Conservation (phyloP, 768 basidiomycete species). For the Boletus sp. region DNA sequence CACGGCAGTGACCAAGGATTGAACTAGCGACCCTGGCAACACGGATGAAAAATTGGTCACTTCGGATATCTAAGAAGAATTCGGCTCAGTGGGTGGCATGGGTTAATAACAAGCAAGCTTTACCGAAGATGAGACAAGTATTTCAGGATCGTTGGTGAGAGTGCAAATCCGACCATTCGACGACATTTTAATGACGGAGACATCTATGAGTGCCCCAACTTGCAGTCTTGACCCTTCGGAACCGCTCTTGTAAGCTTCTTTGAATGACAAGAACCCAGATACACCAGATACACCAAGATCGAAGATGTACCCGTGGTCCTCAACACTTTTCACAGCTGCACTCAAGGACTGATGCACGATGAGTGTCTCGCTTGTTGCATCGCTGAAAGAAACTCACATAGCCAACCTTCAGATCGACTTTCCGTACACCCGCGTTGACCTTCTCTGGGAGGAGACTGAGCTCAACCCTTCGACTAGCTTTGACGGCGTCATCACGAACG, state of each 20-base stretch:
- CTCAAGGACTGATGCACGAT: constrained; percentile 56
- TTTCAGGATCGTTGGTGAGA: constrained; percentile 53
- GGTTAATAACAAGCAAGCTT: constrained; percentile 22
- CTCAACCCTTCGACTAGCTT: constrained; percentile 76
- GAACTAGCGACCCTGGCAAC: constrained; percentile 83
- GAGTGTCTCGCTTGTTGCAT: constrained; percentile 2
- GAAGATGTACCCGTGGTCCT: constrained; percentile 93
- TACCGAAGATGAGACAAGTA: constrained; percentile 56
- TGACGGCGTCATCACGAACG: constrained; percentile 64
- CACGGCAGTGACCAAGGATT: constrained; percentile 76
- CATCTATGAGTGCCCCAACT: constrained; percentile 67
- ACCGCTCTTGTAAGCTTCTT: constrained; percentile 51
- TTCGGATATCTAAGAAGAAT: constrained; percentile 58
- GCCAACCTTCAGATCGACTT: constrained; percentile 71
- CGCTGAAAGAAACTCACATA: constrained; percentile 53
- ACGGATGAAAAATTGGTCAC: constrained; percentile 76
- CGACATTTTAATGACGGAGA: constrained; percentile 64
- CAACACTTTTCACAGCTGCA: constrained; percentile 76
- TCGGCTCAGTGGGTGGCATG: constrained; percentile 3
- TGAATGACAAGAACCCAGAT: constrained; percentile 83
- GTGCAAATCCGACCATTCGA: constrained; percentile 79
- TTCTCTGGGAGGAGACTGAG: constrained; percentile 79
- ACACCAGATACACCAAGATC: constrained; percentile 79
- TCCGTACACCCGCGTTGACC: constrained; percentile 79
- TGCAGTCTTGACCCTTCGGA: constrained; percentile 40